Base-by-base conservation (phyloP, 148 eudicot species). In the Vaccinium corymbosum region DNA sequence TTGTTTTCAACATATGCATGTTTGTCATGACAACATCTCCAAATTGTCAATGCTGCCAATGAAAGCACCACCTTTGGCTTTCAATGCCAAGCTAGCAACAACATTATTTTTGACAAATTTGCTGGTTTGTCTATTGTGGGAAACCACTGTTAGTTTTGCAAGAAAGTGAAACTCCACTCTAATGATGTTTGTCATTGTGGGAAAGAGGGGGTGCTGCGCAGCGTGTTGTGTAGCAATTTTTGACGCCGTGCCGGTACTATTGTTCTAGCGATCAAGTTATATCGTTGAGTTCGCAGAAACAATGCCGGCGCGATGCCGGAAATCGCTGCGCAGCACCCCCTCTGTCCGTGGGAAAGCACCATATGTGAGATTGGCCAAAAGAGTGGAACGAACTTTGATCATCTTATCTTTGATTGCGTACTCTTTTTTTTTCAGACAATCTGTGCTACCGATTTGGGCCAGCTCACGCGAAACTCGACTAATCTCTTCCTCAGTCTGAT, bases 11-110 rank as follows among this genome's bases (percentile, higher is more conserved):
- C 61, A 14, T 56, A 14, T 56, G 61, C 61, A 14, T 56, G 61
- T 56, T 6, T 4, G 68, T 62, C 68, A 20, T n/a, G 68, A 62
- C 25, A 20, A 62, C 68, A 62, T 62, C 9, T 56, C 61, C 61
- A 56, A 56, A 56, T 7, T 25, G 25, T 68, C 73, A 68, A 68
- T 68, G 73, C 1, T 25, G 25, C 27, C 73, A 27, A 27, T 68
- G 73, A 68, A 68, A 68, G 73, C 38, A 27, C 73, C 73, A 68
- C 13, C 22, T 62, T 68, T 68, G 73, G 61, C 73, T 68, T 25
- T 68, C 38, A 22, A n/a, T 27, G 7, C 15, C 73, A 1, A 68
- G 73, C 73, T 16, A 56, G 5, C 61, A 11, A 52, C 55, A 22
- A 62, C 70, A 19, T n/a, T 22, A 62, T 22, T 42, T 3, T 42